Conservation (phyloP, 2,329 filamentous ascomycete genomes). For the Arthroderma uncinatum region DNA sequence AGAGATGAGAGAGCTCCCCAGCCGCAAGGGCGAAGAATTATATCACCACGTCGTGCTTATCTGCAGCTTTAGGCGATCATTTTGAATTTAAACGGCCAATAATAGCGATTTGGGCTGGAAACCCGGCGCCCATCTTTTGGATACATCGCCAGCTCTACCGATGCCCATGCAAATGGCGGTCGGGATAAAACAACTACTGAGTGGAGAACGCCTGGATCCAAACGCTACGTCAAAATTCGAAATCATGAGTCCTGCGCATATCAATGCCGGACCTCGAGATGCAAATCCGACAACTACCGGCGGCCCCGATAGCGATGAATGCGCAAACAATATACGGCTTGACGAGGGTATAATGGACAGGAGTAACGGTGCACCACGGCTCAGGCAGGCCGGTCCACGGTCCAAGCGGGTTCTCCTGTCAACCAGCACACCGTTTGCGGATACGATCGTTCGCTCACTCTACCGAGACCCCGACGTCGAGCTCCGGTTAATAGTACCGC, state of each 20-base stretch:
- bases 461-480: conserved; percentile 31
- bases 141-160: not conserved
- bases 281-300: not conserved
- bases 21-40: not conserved
- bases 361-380: not conserved
- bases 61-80: not conserved
- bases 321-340: not conserved
- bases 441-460: conserved; percentile 29
- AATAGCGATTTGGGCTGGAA: not conserved
- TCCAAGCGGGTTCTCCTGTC: conserved; percentile 27
- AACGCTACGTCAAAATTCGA: not conserved
- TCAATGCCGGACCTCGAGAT: not conserved
- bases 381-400: not conserved
- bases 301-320: not conserved
- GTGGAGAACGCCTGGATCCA: not conserved
- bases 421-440: conserved; percentile 32
- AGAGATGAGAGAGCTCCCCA: not conserved
- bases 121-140: not conserved
- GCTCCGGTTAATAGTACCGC: conserved; percentile 33
- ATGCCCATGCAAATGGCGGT: conserved; percentile 1
- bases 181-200: not conserved
- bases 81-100: not conserved
- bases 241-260: conserved; percentile 4
- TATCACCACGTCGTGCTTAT: not conserved
- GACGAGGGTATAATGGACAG: not conserved